Conservation (phyloP, 177 flowering plant genomes). For the Vitis hybrid region DNA sequence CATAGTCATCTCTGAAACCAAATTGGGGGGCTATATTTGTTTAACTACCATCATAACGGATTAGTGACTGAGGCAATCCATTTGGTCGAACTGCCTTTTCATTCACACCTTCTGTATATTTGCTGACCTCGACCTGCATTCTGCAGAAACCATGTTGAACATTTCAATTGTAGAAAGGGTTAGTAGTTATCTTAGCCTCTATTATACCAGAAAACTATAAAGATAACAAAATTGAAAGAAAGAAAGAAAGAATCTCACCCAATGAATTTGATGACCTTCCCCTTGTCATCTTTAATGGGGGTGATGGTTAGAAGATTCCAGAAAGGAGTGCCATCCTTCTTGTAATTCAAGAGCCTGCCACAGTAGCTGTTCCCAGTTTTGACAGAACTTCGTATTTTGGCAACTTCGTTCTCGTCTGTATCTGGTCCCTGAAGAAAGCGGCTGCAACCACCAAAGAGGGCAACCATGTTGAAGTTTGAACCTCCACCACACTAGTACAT, state of each 20-base stretch:
- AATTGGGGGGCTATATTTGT: background rate
- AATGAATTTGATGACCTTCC: slow-evolving; percentile 78
- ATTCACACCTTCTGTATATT: slow-evolving; percentile 83
- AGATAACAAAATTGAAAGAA: background rate
- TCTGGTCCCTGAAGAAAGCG: slow-evolving; percentile 95
- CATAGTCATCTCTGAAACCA: background rate
- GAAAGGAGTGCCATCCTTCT: slow-evolving; percentile 90
- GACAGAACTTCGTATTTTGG: slow-evolving; percentile 64
- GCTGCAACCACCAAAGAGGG: slow-evolving; percentile 38
- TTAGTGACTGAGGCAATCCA: slow-evolving; percentile 83
- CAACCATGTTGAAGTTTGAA: background rate
- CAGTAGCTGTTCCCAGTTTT: slow-evolving; percentile 73
- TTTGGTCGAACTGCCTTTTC: slow-evolving; percentile 88
- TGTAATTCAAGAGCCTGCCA: slow-evolving; percentile 90
- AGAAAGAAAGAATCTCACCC: slow-evolving; percentile 41
- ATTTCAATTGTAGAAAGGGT: background rate
- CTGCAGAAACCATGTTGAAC: slow-evolving; percentile 38
- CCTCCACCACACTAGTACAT: background rate
- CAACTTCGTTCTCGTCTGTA: slow-evolving; percentile 75
- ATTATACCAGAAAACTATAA: too few species aligned
- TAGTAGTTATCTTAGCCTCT: background rate
- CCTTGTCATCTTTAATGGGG: slow-evolving; percentile 81
- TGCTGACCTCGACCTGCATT: slow-evolving; percentile 99
- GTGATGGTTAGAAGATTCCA: slow-evolving; percentile 96
- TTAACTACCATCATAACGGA: slow-evolving; percentile 87